Conservation (phyloP, 257 asterid genomes). For the Galeopsis tetrahit region DNA sequence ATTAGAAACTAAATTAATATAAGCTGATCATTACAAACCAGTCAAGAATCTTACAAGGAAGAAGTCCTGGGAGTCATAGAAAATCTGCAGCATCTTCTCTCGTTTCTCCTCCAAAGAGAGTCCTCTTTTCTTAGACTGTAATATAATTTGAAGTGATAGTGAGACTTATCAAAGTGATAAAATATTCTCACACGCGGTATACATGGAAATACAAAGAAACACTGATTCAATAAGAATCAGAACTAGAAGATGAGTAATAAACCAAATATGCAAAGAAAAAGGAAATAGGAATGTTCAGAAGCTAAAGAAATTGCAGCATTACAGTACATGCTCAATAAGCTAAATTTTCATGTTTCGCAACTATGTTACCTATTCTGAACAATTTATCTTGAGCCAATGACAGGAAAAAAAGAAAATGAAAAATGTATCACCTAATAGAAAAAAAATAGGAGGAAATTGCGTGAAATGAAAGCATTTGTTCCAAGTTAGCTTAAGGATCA, state of each 20-base stretch:
- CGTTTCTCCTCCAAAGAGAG: constrained; percentile 95
- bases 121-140: constrained; percentile 91
- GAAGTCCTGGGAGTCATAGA: constrained; percentile 86
- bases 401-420: not conserved
- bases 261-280: not conserved
- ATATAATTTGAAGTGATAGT: constrained; percentile 26
- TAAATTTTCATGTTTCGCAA: constrained; percentile 17
- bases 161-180: constrained; percentile 18
- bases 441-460: constrained; percentile 7
- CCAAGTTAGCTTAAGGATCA: constrained; percentile 21
- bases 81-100: constrained; percentile 91
- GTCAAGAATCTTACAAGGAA: constrained; percentile 74
- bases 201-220: not conserved
- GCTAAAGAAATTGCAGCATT: not conserved
- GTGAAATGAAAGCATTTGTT: not conserved
- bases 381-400: not conserved
- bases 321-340: constrained; percentile 5
- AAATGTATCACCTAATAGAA: not conserved
- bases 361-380: not conserved
- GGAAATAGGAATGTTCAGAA: constrained; percentile 19
- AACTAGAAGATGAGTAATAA: constrained; percentile 20
- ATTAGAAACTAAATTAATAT: not conserved
- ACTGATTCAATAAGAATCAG: not conserved
- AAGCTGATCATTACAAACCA: constrained; percentile 7
- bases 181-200: constrained; percentile 13